Evolutionary conservation across 306 rosid species (phyloP).

Genomic region (Vicia sativa): DNA sequence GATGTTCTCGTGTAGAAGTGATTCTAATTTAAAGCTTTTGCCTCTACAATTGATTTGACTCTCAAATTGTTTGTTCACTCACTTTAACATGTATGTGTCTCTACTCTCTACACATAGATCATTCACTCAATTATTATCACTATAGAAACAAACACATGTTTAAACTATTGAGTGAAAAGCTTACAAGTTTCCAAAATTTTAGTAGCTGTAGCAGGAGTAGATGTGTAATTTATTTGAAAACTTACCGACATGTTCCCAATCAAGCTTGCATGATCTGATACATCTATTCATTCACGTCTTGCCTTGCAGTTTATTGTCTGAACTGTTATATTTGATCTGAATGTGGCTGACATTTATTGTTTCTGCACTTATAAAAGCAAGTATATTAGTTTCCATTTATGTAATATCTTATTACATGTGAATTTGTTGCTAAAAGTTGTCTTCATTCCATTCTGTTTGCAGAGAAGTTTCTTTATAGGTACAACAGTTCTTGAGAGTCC

Average conservation of each 20-base stretch:
- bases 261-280: neutral
- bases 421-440: conserved; percentile 14
- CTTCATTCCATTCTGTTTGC: conserved; percentile 23
- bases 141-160: neutral
- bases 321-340: neutral
- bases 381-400: conserved; percentile 16
- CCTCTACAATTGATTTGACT: neutral
- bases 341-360: conserved; percentile 20
- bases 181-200: conserved; percentile 17
- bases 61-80: neutral
- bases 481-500: conserved; percentile 24
- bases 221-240: conserved; percentile 23
- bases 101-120: conserved; percentile 1
- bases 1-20: no score
- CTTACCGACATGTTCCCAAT: neutral
- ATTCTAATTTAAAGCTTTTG: neutral
- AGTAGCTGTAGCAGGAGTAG: neutral
- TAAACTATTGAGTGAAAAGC: conserved; percentile 4
- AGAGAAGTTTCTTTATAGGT: conserved; percentile 25
- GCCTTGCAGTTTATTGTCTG: neutral
- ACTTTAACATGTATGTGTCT: neutral
- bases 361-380: neutral
- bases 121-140: neutral
- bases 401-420: conserved; percentile 18
- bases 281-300: neutral